Base-by-base conservation (phyloP, 2,329 filamentous ascomycete species). In the Chaetoscypha palmicola region DNA sequence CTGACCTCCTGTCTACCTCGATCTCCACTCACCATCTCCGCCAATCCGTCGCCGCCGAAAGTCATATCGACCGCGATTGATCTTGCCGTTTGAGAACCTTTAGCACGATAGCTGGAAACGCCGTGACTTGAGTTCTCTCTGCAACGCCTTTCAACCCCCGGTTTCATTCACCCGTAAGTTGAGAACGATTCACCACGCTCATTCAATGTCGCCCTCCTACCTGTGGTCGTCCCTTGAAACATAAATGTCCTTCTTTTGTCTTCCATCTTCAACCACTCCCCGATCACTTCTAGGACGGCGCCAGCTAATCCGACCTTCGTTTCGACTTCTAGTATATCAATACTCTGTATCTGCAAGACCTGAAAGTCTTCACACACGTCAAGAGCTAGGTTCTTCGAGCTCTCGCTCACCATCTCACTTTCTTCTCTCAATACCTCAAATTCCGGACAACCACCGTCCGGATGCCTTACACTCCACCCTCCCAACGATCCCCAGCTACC, bases 381-480 rank as follows among this genome's bases (percentile, higher is more conserved):
- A 47, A 45, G 36, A 45, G 48, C 38, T 54, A 50, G 30, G 40
- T 41, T 43, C 45, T 50, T 51, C 46, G 41, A 49, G 48, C 35
- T 36, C 21, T 34, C 32, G 17, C 43, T 47, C 54, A 48, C 48
- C n/a, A n/a, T n/a, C n/a, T n/a, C n/a, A n/a, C n/a, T n/a, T n/a
- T n/a, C n/a, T n/a, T n/a, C n/a, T n/a, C n/a, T n/a, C n/a, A n/a
- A n/a, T n/a, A n/a, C n/a, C n/a, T n/a, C n/a, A n/a, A n/a, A 36
- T 36, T 24, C 21, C 14, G 35, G 19, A 12, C 4, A 4, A 14
- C 46, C 42, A 49, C 48, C 62, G 63, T 59, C 63, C 66, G 75
- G 70, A 92, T 92, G 86, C 86, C 86, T 79, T 92, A 92, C 72
- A 92, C 86, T 66, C 86, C 86, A 49, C 86, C 86, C 51, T 78